phyloP scores from a whole-genome alignment of 768 basidiomycete species.

The Mycena albidolilacea region DNA sequence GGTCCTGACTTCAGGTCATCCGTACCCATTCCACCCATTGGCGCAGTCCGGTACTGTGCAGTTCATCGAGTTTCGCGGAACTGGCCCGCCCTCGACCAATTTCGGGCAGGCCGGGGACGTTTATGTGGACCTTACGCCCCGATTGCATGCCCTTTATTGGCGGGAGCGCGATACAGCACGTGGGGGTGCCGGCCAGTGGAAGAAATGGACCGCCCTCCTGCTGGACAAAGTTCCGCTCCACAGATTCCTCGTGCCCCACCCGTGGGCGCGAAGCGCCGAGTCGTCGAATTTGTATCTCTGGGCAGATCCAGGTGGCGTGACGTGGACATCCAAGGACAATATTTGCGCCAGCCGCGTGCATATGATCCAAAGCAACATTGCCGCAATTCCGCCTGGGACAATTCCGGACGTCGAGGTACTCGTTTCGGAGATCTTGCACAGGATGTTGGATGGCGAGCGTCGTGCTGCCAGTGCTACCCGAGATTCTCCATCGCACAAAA shows the following conservation, averaged over 20 bases:
- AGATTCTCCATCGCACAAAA: not conserved
- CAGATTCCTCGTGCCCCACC: conserved; percentile 28
- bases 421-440: conserved; percentile 27
- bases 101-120: conserved; percentile 45
- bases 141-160: conserved; percentile 29
- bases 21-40: conserved; percentile 16
- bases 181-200: conserved; percentile 24
- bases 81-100: conserved; percentile 43
- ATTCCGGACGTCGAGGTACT: conserved; percentile 26
- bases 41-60: conserved; percentile 32
- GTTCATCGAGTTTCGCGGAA: conserved; percentile 46
- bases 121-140: conserved; percentile 42
- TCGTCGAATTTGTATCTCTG: conserved; percentile 32
- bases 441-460: conserved; percentile 26
- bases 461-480: not conserved
- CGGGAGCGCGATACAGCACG: conserved; percentile 22
- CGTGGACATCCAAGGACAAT: conserved; percentile 27
- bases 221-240: conserved; percentile 29
- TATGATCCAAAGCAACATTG: conserved; percentile 30
- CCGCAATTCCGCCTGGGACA: conserved; percentile 6
- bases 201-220: conserved; percentile 21
- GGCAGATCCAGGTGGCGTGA: conserved; percentile 32
- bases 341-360: conserved; percentile 28
- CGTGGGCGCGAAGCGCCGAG: conserved; percentile 31
- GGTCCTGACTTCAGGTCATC: conserved; percentile 20